These are phyloP conservation scores for Delonix regia DNA, from an alignment of 306 rosid genomes.

Conservation along the genomic window DNA sequence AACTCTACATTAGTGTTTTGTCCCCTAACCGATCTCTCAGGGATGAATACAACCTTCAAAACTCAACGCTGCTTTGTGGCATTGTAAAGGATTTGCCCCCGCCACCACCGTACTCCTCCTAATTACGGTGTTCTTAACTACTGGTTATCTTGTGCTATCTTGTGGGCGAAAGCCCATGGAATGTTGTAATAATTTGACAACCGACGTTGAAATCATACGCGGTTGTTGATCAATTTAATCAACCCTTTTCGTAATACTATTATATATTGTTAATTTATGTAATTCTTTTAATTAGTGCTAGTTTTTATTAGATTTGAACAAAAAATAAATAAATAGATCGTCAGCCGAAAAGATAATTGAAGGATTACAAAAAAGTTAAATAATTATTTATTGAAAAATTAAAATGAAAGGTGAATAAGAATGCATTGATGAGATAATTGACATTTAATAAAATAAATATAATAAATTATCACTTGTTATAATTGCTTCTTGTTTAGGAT, in stretches of 20 bases:
- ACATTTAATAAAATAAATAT: too few relatives aligned
- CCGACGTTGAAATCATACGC: not conserved
- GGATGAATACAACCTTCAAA: constrained; percentile 52
- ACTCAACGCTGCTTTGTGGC: constrained; percentile 44
- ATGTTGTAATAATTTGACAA: not conserved
- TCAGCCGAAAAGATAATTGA: too few relatives aligned
- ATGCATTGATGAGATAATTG: too few relatives aligned
- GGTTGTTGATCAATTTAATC: not conserved
- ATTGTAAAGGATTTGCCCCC: constrained; percentile 42
- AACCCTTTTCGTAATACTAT: not conserved
- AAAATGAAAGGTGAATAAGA: not conserved
- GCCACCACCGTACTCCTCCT: constrained; percentile 43
- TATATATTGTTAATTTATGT: not conserved
- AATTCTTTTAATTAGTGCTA: too few relatives aligned
- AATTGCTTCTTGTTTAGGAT: too few relatives aligned
- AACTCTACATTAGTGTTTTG: constrained; percentile 42
- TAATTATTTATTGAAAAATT: too few relatives aligned
- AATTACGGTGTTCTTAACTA: not conserved
- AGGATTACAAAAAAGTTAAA: too few relatives aligned
- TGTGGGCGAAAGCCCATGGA: not conserved
- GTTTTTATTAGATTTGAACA: too few relatives aligned
- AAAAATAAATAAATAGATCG: too few relatives aligned
- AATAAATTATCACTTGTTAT: too few relatives aligned
- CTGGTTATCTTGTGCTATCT: not conserved
- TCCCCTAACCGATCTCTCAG: constrained; percentile 43